phyloP scores from a whole-genome alignment of 129 eudicot genomes.

The Ambrosia artemisiifolia region DNA sequence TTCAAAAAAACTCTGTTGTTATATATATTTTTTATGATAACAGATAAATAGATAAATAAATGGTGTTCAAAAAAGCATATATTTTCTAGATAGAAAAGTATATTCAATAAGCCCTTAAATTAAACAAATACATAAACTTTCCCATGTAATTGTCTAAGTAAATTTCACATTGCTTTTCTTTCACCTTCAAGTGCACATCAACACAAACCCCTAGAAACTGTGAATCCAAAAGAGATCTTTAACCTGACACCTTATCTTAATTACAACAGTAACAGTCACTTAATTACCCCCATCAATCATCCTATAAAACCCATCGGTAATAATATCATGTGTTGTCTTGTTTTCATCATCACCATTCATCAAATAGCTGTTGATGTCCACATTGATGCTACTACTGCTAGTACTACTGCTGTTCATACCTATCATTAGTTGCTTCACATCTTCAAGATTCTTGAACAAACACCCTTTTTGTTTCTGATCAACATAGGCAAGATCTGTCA shows the following conservation, averaged over 20 bases:
- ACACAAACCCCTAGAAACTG: conserved; percentile 38
- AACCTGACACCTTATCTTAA: conserved; percentile 23
- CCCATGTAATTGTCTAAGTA: neutral
- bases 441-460: conserved; percentile 40
- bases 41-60: too few species aligned
- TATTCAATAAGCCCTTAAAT: neutral
- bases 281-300: conserved; percentile 35
- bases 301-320: conserved; percentile 26
- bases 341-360: conserved; percentile 46
- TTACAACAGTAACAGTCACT: conserved; percentile 31
- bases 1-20: too few species aligned
- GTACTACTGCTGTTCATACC: neutral
- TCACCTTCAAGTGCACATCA: conserved; percentile 18
- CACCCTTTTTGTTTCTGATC: conserved; percentile 34
- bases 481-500: conserved; percentile 15
- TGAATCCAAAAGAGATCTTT: conserved; percentile 27
- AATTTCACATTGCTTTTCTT: neutral
- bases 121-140: neutral
- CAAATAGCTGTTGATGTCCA: conserved; percentile 23
- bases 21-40: too few species aligned
- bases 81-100: neutral
- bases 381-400: conserved; percentile 4
- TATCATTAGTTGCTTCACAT: conserved; percentile 43
- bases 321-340: conserved; percentile 38
- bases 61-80: neutral